Conservation (phyloP, 2,329 filamentous ascomycete species). For the Fonsecaea monophora region DNA sequence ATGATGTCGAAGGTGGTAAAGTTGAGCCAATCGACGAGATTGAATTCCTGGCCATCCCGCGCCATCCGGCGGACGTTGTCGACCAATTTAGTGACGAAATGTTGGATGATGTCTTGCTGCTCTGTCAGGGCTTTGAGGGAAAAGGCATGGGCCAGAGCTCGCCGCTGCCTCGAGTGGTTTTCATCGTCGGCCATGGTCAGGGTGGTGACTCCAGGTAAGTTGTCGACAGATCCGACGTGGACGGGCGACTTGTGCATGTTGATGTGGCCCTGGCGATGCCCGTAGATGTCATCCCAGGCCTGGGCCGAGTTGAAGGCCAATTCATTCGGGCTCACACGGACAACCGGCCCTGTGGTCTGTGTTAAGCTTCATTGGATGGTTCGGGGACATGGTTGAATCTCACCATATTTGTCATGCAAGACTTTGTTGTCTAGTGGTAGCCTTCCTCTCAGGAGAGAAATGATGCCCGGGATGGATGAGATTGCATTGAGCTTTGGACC, state of each 20-base stretch:
- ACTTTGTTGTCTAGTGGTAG: constrained; percentile 11
- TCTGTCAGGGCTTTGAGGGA: constrained; percentile 45
- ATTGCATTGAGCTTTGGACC: constrained; percentile 40
- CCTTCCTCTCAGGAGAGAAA: constrained; percentile 7
- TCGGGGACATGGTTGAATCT: too few relatives aligned
- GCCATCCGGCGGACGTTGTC: constrained; percentile 12
- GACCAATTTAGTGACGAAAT: constrained; percentile 24
- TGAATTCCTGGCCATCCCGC: constrained; percentile 3
- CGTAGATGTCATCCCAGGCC: constrained; percentile 43
- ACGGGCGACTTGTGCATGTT: constrained; percentile 30
- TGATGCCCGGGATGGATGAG: background rate
- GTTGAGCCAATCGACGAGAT: constrained; percentile 34
- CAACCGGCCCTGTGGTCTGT: constrained; percentile 18
- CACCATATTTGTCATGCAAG: constrained; percentile 29
- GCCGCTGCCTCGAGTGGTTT: constrained; percentile 45
- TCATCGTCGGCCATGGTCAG: constrained; percentile 31
- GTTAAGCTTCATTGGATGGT: too few relatives aligned
- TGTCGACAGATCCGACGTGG: constrained; percentile 21
- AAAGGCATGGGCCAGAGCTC: constrained; percentile 45
- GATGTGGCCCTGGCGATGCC: constrained; percentile 40
- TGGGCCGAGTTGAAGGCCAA: constrained; percentile 42
- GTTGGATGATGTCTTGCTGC: constrained; percentile 44
- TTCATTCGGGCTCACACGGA: constrained; percentile 46
- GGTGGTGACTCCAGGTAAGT: background rate
- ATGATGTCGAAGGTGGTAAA: constrained; percentile 37